Percentiles rank a stretch among this genome's conserved stretches.
phyloP scores from a whole-genome alignment of 345 rosid genomes.

The Syzygium grande region DNA sequence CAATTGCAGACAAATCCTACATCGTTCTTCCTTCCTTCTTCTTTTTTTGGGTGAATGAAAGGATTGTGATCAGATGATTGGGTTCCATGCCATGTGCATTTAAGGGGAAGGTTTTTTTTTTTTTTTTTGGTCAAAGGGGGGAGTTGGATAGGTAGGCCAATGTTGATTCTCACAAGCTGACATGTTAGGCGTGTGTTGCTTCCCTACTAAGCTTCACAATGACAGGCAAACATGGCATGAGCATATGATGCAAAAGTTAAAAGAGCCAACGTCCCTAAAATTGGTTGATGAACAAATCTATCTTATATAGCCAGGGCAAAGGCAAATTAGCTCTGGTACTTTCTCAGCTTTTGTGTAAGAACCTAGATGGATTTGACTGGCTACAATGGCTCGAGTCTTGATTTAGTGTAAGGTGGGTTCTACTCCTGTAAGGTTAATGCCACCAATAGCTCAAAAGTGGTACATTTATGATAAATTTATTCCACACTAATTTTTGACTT shows the following conservation, averaged over 20 bases:
- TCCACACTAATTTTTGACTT: rapidly evolving
- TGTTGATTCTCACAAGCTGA: background rate
- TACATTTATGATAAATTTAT: rapidly evolving
- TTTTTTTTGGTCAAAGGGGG: background rate
- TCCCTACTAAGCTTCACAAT: background rate
- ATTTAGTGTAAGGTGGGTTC: background rate
- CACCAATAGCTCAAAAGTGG: rapidly evolving
- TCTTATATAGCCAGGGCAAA: background rate
- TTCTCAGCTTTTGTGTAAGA: background rate
- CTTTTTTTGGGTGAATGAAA: background rate
- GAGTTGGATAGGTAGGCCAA: background rate
- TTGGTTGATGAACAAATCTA: background rate
- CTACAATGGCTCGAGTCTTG: background rate
- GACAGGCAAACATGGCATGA: background rate
- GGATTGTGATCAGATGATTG: background rate
- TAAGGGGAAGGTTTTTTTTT: background rate
- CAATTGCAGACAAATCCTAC: slow-evolving; percentile 2
- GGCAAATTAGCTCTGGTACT: background rate
- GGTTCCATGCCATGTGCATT: slow-evolving; percentile 18
- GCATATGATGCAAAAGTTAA: background rate
- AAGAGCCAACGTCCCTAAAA: background rate
- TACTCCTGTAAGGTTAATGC: background rate
- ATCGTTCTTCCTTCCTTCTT: background rate
- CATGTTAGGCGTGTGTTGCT: background rate
- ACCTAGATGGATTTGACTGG: background rate